Evolutionary conservation across 2,329 filamentous ascomycete species (phyloP).

Genomic region (Beauveria scarabaeidicola): DNA sequence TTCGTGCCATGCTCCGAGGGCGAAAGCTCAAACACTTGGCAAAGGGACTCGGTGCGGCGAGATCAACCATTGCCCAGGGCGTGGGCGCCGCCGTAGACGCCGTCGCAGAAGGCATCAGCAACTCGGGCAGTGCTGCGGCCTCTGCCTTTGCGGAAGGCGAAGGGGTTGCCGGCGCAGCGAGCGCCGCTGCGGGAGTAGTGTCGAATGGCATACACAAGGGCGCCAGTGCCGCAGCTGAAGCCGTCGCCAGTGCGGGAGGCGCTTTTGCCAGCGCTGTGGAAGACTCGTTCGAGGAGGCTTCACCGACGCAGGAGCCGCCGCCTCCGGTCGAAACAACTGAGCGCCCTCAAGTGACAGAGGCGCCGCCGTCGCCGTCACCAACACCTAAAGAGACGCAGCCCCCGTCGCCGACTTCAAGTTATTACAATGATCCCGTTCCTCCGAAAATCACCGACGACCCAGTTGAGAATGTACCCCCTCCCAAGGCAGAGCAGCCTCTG

Average conservation of each 20-base stretch:
- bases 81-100: not conserved
- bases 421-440: not conserved
- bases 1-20: not conserved
- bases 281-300: not conserved
- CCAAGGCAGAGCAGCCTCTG: conserved; percentile 4
- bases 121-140: not conserved
- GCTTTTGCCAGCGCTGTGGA: not conserved
- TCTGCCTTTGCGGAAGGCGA: not conserved
- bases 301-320: not conserved
- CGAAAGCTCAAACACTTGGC: not conserved
- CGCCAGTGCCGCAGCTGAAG: not conserved
- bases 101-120: not conserved
- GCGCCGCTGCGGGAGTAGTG: not conserved
- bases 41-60: not conserved
- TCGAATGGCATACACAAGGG: not conserved
- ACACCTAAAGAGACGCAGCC: not conserved
- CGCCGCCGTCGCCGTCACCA: not conserved
- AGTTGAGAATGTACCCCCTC: conserved; percentile 1
- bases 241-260: not conserved
- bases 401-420: not conserved
- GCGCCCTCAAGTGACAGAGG: not conserved
- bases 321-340: not conserved
- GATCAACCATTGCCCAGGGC: not conserved
- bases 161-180: not conserved
- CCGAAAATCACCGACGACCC: not conserved